phyloP scores from a whole-genome alignment of 2,329 filamentous ascomycete species.

The Huntiella omanensis region DNA sequence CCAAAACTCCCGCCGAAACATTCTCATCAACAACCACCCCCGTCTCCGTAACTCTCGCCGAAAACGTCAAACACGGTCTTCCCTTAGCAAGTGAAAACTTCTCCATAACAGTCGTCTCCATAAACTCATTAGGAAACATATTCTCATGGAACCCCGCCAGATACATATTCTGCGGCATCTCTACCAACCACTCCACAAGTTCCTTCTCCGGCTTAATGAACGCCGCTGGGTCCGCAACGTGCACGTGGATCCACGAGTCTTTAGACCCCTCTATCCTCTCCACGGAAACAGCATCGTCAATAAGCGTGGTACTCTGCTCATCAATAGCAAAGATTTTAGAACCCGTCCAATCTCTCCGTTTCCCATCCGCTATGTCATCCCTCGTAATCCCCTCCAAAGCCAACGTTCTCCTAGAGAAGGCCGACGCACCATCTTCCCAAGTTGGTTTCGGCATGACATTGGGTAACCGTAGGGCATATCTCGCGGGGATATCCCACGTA shows the following conservation, averaged over 20 bases:
- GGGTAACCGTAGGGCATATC: slow-evolving; percentile 41
- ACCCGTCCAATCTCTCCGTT: slow-evolving; percentile 40
- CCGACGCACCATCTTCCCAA: slow-evolving; percentile 9
- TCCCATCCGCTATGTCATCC: slow-evolving; percentile 26
- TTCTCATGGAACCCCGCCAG: slow-evolving; percentile 35
- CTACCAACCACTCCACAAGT: slow-evolving; percentile 40
- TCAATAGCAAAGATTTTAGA: slow-evolving; percentile 57
- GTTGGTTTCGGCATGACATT: slow-evolving; percentile 16
- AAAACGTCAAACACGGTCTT: slow-evolving; percentile 41
- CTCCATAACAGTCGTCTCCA: slow-evolving; percentile 24
- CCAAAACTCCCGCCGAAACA: slow-evolving; percentile 33
- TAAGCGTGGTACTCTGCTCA: slow-evolving; percentile 42
- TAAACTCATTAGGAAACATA: slow-evolving; percentile 31
- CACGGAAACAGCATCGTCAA: slow-evolving; percentile 64
- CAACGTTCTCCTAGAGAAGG: too few relatives aligned
- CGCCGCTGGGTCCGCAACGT: slow-evolving; percentile 62
- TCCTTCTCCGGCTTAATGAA: slow-evolving; percentile 40
- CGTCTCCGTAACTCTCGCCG: slow-evolving; percentile 34
- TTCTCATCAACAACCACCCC: slow-evolving; percentile 35
- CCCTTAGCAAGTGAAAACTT: slow-evolving; percentile 34
- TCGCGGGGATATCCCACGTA: slow-evolving; percentile 49
- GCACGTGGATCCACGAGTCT: slow-evolving; percentile 55
- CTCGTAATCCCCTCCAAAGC: slow-evolving; percentile 11
- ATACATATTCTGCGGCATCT: slow-evolving; percentile 40
- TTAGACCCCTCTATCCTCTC: slow-evolving; percentile 33